Evolutionary conservation across 2,329 filamentous ascomycete species (phyloP), one percentile per base, ranked within the genome.

Genomic region (Penicillium occitanis): DNA sequence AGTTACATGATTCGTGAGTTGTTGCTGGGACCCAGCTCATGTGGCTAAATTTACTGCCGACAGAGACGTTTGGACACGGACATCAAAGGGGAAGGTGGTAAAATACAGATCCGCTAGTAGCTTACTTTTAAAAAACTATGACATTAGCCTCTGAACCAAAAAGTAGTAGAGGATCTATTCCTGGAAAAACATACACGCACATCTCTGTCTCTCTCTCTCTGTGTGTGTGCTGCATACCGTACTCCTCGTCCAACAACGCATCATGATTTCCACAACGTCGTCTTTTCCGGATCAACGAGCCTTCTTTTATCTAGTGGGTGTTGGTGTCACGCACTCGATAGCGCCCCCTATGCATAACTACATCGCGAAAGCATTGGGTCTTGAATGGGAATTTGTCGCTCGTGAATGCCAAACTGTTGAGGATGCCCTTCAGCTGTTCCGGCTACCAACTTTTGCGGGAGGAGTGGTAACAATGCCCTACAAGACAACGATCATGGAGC

Each of bases 381-480:
- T 76, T 1, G 72, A 76, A 4, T 82, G 77, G 74, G 75, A 66
- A 14, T 81, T 80, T 68, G 68, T 69, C 22, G 72, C 71, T 51
- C 73, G 73, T 13, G 74, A 80, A 65, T 78, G 73, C 0, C 67
- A 40, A 17, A 63, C 17, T 10, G 61, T 81, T 1, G 71, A 78
- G 5, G 74, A 77, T 2, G 70, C 77, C 0, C 44, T 79, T 5
- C 25, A 63, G 0, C 68, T 79, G 2, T 75, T 77, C 58, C 66
- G 68, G 3, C 66, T 69, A 7, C 69, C 75, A 1, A 71, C 68
- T 42, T 76, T 75, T 46, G 74, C 73, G 17, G 77, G 76, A 8
- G 72, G 69, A 7, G 77, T 78, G 5, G 73, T 79, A 5, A 81
- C 79, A 0, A 82, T 82, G 80, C 80, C 80, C 0, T 81, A 77